A percentile compares a stretch with the other conserved stretches of the same genome.
phyloP scores from a whole-genome alignment of 208 protist species.

The Acanthamoeba rhysodes region DNA sequence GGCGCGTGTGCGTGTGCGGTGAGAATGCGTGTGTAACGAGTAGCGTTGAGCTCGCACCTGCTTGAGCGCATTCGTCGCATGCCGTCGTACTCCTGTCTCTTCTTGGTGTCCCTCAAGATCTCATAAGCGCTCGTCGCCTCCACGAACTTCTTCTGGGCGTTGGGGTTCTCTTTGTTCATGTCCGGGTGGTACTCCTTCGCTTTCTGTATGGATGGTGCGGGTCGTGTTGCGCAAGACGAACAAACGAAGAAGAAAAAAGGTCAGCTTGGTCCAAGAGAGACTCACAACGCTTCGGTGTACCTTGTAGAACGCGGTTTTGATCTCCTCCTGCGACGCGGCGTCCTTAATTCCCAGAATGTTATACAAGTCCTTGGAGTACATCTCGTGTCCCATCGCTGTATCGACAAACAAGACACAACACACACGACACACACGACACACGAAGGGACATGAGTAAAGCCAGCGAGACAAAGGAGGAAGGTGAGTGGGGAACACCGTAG shows the following conservation, averaged over 20 bases:
- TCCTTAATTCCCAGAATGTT: conserved; percentile 20
- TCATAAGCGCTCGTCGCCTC: conserved; percentile 57
- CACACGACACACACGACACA: no score
- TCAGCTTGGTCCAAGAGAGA: neutral
- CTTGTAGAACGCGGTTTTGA: conserved; percentile 54
- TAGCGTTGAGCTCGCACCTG: neutral
- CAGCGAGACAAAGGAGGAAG: no score
- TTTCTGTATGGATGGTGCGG: neutral
- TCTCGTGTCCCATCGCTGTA: neutral
- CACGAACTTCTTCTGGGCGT: conserved; percentile 61
- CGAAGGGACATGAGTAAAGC: no score
- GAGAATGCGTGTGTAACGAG: no score
- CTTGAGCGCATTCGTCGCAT: conserved; percentile 24
- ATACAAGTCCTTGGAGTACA: conserved; percentile 61
- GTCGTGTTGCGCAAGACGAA: neutral
- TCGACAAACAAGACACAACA: no score
- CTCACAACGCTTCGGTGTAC: neutral
- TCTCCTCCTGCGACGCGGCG: conserved; percentile 33
- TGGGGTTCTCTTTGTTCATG: conserved; percentile 50
- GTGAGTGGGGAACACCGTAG: no score
- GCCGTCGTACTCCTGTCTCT: conserved; percentile 27
- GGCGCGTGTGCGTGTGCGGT: no score
- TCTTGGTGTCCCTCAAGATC: conserved; percentile 30
- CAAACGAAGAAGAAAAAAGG: no score
- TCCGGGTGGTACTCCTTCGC: conserved; percentile 65